phyloP scores from a whole-genome alignment of 1,139 yeast species.

The Candida sp. region DNA sequence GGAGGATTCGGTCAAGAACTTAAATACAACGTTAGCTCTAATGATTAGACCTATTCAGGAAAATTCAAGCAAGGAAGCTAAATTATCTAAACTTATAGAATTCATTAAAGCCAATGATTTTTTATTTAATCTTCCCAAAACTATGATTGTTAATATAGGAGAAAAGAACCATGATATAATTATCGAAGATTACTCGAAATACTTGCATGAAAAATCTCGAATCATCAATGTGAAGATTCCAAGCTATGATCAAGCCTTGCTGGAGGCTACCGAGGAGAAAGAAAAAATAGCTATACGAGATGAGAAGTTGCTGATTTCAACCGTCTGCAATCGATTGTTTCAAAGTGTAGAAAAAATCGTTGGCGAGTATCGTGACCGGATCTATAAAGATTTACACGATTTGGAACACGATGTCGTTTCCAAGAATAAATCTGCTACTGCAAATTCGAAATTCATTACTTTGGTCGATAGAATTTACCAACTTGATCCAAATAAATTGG shows the following conservation, averaged over 20 bases:
- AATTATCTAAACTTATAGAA: conserved; percentile 56
- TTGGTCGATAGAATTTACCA: conserved; percentile 40
- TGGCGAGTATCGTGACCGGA: conserved; percentile 57
- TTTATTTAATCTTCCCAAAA: conserved; percentile 71
- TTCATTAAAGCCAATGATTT: conserved; percentile 60
- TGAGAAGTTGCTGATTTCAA: conserved; percentile 38
- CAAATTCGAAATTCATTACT: conserved; percentile 29
- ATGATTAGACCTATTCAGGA: conserved; percentile 76
- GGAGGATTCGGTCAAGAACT: conserved; percentile 43
- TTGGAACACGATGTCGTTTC: conserved; percentile 32
- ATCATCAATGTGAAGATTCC: conserved; percentile 15
- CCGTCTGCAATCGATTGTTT: conserved; percentile 49
- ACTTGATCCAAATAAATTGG: conserved; percentile 17
- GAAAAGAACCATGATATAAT: conserved; percentile 68
- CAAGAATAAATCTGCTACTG: conserved; percentile 9
- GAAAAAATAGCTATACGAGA: conserved; percentile 15
- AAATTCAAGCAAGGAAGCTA: conserved; percentile 56
- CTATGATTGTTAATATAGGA: conserved; percentile 49
- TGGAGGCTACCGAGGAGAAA: conserved; percentile 11
- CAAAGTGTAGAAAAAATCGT: conserved; percentile 63
- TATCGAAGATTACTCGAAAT: conserved; percentile 65
- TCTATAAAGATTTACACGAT: conserved; percentile 56
- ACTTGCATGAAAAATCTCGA: conserved; percentile 22
- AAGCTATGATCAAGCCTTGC: conserved; percentile 12
- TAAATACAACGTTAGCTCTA: conserved; percentile 59